Evolutionary conservation across 2,329 filamentous ascomycete species (phyloP).

Genomic region (Elsinoe fawcettii): DNA sequence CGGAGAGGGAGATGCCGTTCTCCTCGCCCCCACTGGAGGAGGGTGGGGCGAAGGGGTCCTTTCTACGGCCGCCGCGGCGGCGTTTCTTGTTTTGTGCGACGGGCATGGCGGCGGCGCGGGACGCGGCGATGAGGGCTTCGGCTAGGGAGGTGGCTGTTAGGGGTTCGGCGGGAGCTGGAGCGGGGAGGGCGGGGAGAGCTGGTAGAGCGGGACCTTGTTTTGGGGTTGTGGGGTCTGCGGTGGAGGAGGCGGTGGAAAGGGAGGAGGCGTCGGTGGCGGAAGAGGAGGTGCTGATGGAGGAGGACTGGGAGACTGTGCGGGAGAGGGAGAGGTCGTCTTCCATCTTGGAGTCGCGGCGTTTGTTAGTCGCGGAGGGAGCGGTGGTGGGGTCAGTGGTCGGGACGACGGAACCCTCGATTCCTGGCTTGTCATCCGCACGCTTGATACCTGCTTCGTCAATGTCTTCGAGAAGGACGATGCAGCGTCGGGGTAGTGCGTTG

Average conservation of each 20-base stretch:
- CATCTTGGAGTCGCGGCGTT: conserved; percentile 9
- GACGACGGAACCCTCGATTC: conserved; percentile 16
- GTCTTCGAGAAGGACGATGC: conserved; percentile 41
- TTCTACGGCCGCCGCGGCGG: not conserved
- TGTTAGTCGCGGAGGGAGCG: not conserved
- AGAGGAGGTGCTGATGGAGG: not conserved
- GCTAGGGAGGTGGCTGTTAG: conserved; percentile 1
- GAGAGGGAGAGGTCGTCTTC: not conserved
- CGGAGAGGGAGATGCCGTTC: conserved; percentile 62
- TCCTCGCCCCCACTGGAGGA: conserved; percentile 19
- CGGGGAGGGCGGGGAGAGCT: not conserved
- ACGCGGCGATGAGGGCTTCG: conserved; percentile 8
- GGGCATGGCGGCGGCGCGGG: not conserved
- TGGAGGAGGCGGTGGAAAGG: not conserved
- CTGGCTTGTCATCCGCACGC: conserved; percentile 28
- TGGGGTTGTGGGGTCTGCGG: not conserved
- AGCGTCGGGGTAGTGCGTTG: conserved; percentile 36
- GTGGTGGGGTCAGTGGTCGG: not conserved
- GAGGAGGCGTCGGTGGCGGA: not conserved
- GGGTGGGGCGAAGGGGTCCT: not conserved
- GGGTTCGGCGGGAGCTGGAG: not conserved
- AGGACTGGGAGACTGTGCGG: not conserved
- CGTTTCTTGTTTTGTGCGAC: not conserved
- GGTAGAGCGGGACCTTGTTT: not conserved
- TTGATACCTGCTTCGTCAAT: conserved; percentile 42